Base-by-base conservation (phyloP, 495 filamentous ascomycete genomes). In the Lineolata rhizophorae region DNA sequence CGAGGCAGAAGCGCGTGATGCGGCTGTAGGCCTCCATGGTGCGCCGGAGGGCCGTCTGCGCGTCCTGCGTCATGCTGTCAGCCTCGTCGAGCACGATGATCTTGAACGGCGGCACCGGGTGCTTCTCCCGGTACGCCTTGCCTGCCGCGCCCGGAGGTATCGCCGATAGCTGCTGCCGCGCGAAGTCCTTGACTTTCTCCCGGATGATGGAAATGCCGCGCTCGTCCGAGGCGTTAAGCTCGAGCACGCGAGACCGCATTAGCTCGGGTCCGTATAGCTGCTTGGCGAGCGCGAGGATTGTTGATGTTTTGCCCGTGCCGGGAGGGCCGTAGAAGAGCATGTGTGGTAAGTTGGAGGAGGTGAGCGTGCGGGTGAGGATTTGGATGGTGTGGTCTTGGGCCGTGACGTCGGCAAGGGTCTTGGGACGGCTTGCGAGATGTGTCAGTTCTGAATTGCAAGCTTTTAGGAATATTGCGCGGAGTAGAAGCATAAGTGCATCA, bases 291-390 rank as follows among this genome's bases (percentile, higher is more conserved):
- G 75, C 75, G 42, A 99, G 81, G 48, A 99, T 83, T 1, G 90
- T 95, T 3, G 82, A 92, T n/a, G 87, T 99, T 55, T 99, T 99
- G 40, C 87, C 87, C 1, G 90, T 99, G 25, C 87, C 87, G 0
- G 87, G 87, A 0, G 87, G 90, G 4, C 90, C 90, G 46, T 99
- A 99, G 61, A 95, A 95, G 48, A 99, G 80, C 82, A 99, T 93
- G 53, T 99, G 90, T 14, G 87, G 87, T 29, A 99, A 75, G 48
- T 97, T 97, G 29, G 82, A 76, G 49, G 85, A 76, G 67, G 94
- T 85, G 12, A 99, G 61, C 16, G 81, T 94, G 43, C 85, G 71
- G 47, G 80, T 73, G 18, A 99, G 73, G 39, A 95, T 74, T 35
- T 75, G 79, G 34, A 90, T 79, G 13, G 90, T 94, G 55, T 99